Evolutionary conservation across 1,139 yeast genomes (phyloP).

Genomic region (Zygoascus sp.): DNA sequence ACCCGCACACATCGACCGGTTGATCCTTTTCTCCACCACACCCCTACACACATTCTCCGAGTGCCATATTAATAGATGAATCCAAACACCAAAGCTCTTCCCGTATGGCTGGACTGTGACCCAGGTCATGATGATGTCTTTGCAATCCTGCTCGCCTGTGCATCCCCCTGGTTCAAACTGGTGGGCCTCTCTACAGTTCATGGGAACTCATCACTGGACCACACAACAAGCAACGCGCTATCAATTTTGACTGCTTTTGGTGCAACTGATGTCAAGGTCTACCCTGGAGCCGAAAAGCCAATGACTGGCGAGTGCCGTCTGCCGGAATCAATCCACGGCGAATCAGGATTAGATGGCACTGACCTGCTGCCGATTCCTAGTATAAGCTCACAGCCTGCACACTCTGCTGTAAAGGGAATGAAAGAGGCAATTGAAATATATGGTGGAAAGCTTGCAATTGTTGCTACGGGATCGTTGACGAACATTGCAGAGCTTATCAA

Average conservation of each 20-base stretch:
- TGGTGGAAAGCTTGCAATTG: conserved; percentile 50
- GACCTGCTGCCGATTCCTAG: conserved; percentile 50
- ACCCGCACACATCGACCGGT: too few species aligned
- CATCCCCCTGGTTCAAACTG: conserved; percentile 54
- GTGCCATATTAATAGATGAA: not conserved
- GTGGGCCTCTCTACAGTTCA: conserved; percentile 77
- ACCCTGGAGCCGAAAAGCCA: conserved; percentile 60
- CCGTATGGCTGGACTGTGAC: conserved; percentile 89
- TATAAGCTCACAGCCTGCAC: conserved; percentile 37
- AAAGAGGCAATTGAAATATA: conserved; percentile 44
- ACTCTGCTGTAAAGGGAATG: conserved; percentile 54
- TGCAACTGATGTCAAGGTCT: conserved; percentile 51
- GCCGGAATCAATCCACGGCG: conserved; percentile 71
- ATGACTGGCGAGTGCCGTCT: conserved; percentile 45
- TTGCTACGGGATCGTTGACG: conserved; percentile 74
- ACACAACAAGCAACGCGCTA: conserved; percentile 68
- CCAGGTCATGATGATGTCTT: conserved; percentile 90
- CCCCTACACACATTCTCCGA: not conserved
- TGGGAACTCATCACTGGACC: conserved; percentile 67
- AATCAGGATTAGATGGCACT: conserved; percentile 71
- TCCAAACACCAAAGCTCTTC: conserved; percentile 35
- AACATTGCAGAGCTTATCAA: conserved; percentile 53
- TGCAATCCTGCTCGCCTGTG: conserved; percentile 62
- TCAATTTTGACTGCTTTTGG: conserved; percentile 59
- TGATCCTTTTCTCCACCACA: not conserved